Conservation (phyloP, 176 grass and related monocot species). For the Puya raimondii region DNA sequence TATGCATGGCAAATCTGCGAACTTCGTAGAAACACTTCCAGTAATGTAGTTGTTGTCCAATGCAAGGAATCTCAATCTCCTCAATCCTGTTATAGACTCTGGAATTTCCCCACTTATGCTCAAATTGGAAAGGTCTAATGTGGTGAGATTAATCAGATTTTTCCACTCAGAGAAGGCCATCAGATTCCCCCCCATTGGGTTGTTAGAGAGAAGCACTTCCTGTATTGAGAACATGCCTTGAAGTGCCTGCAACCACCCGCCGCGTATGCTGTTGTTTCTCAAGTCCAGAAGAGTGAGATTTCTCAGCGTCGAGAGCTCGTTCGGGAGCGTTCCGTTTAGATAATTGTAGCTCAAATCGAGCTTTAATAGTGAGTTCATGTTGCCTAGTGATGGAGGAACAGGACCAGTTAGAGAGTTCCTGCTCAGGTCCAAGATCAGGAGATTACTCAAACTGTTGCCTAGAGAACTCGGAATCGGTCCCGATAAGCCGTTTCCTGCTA, state of each 20-base stretch:
- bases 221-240: neutral
- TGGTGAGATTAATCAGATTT: slow-evolving; percentile 6
- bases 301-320: neutral
- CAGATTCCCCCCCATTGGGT: slow-evolving; percentile 10
- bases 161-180: neutral
- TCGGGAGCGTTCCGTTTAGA: neutral
- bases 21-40: neutral
- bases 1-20: neutral
- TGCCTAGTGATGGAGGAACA: slow-evolving; percentile 4
- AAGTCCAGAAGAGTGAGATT: slow-evolving; percentile 12
- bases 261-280: slow-evolving; percentile 15
- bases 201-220: slow-evolving; percentile 12
- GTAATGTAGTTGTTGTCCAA: slow-evolving; percentile 5
- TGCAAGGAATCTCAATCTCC: slow-evolving; percentile 4
- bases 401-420: slow-evolving; percentile 8
- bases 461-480: slow-evolving; percentile 3
- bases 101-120: neutral
- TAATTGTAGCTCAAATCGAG: slow-evolving; percentile 13
- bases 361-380: slow-evolving; percentile 9
- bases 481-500: neutral
- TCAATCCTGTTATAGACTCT: neutral
- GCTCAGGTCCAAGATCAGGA: slow-evolving; percentile 17
- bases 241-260: neutral
- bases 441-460: slow-evolving; percentile 1
- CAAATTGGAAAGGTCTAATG: slow-evolving; percentile 8